A percentile compares a stretch with the other conserved stretches of the same genome.
Conservation (phyloP, 1,284 basidiomycete genomes). For the Cutaneotrichosporon cyanovorans region DNA sequence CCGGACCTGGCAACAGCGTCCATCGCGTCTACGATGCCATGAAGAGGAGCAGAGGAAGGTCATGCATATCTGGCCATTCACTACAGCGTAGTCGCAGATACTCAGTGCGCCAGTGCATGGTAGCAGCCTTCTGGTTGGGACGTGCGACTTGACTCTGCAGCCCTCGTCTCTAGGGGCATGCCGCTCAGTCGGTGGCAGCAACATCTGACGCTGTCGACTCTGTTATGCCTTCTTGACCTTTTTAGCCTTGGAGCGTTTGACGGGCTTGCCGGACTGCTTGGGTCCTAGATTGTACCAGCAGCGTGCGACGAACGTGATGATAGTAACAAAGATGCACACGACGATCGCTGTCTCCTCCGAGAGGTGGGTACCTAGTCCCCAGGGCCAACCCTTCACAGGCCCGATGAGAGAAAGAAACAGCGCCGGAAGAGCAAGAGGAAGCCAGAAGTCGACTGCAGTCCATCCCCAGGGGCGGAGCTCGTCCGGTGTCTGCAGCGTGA, state of each 20-base stretch:
- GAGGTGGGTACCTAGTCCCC: conserved; percentile 17
- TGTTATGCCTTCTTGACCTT: conserved; percentile 25
- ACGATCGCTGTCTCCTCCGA: conserved; percentile 30
- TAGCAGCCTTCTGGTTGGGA: too few relatives aligned
- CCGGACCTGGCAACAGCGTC: too few relatives aligned
- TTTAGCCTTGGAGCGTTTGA: conserved; percentile 8
- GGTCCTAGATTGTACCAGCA: conserved; percentile 34
- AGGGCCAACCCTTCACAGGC: conserved; percentile 34
- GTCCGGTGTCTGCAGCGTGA: conserved; percentile 30
- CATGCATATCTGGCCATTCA: too few relatives aligned
- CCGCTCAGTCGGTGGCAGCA: too few relatives aligned
- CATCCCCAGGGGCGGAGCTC: conserved; percentile 40
- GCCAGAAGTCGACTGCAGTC: conserved; percentile 40
- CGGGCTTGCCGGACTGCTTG: conserved; percentile 14
- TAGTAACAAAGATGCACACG: conserved; percentile 23
- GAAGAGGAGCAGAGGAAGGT: too few relatives aligned
- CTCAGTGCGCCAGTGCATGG: too few relatives aligned
- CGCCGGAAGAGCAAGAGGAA: conserved; percentile 31
- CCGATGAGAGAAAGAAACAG: conserved; percentile 36
- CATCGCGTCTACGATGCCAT: too few relatives aligned
- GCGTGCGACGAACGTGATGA: conserved; percentile 25
- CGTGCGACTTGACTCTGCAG: too few relatives aligned
- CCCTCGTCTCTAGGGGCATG: too few relatives aligned
- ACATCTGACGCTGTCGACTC: neutral
- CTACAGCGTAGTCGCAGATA: too few relatives aligned